phyloP scores from a whole-genome alignment of 306 rosid genomes.

The Quercus ilex region DNA sequence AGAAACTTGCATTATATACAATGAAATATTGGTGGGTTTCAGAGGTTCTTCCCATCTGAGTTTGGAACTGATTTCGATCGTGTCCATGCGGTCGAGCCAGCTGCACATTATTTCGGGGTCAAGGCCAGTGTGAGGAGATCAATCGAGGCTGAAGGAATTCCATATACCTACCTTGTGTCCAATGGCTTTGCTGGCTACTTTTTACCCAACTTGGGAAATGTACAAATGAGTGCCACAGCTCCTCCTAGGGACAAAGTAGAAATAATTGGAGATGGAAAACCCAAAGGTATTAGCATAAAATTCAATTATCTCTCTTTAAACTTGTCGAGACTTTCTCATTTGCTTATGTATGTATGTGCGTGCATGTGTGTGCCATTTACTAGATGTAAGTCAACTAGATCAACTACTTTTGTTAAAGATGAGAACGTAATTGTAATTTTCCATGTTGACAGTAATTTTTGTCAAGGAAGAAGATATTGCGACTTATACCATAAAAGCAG shows the following conservation, averaged over 20 bases:
- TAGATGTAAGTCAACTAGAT: background rate
- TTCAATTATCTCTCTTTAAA: background rate
- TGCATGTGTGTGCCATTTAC: too few relatives aligned
- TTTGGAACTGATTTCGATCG: constrained; percentile 44
- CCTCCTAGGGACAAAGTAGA: constrained; percentile 43
- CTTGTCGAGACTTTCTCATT: too few relatives aligned
- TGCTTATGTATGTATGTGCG: too few relatives aligned
- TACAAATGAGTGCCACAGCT: background rate
- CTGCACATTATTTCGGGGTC: background rate
- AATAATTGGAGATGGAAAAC: constrained; percentile 47
- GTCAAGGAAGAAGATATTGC: constrained; percentile 40
- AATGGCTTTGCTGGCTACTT: constrained; percentile 31
- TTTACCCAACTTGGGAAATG: constrained; percentile 23
- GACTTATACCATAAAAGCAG: constrained; percentile 30
- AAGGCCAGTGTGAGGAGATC: constrained; percentile 17
- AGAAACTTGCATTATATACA: too few relatives aligned
- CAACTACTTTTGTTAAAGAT: too few relatives aligned
- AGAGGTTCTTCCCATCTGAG: constrained; percentile 48
- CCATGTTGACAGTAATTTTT: constrained; percentile 24
- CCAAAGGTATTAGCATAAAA: constrained; percentile 16
- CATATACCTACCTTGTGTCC: constrained; percentile 16
- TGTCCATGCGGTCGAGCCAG: constrained; percentile 31
- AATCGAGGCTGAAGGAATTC: constrained; percentile 31
- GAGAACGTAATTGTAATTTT: background rate
- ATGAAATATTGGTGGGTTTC: background rate